Conservation (phyloP, 2,329 filamentous ascomycete genomes). For the Chaetoscypha palmicola region DNA sequence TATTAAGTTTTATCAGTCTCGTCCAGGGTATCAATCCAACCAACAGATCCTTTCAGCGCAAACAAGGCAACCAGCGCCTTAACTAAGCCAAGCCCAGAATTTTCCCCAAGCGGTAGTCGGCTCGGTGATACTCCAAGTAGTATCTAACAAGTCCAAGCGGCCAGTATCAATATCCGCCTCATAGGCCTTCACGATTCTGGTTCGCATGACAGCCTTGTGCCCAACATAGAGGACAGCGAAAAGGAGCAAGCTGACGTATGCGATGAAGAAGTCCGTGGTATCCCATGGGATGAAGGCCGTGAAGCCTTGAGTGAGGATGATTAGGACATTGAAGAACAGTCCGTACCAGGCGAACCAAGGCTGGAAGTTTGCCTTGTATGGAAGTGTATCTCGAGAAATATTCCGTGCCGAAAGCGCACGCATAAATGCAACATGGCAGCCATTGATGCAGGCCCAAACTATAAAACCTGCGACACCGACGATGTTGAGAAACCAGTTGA, state of each 20-base stretch:
- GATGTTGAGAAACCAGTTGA: constrained; percentile 68
- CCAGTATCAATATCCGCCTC: constrained; percentile 39
- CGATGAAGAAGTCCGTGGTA: constrained; percentile 53
- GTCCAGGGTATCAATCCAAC: too few relatives aligned
- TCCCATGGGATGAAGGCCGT: constrained; percentile 59
- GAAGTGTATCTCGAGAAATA: constrained; percentile 50
- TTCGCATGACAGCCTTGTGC: constrained; percentile 45
- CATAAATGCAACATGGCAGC: constrained; percentile 60
- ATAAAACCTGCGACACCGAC: constrained; percentile 63
- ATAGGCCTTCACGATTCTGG: constrained; percentile 31
- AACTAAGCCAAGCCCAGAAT: constrained; percentile 21
- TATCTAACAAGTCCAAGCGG: constrained; percentile 31
- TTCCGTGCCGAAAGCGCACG: constrained; percentile 49
- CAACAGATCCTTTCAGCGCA: too few relatives aligned
- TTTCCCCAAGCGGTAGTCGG: constrained; percentile 22
- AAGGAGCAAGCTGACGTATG: constrained; percentile 58
- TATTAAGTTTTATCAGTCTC: too few relatives aligned
- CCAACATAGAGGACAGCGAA: constrained; percentile 53
- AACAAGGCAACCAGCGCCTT: too few relatives aligned
- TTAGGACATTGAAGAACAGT: constrained; percentile 56
- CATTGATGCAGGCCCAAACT: constrained; percentile 59
- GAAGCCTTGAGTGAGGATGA: constrained; percentile 63
- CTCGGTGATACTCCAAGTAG: constrained; percentile 31
- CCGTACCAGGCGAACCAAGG: constrained; percentile 61
- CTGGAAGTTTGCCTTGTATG: constrained; percentile 55